Conservation (phyloP, 345 rosid species). For the Populus euphratica region DNA sequence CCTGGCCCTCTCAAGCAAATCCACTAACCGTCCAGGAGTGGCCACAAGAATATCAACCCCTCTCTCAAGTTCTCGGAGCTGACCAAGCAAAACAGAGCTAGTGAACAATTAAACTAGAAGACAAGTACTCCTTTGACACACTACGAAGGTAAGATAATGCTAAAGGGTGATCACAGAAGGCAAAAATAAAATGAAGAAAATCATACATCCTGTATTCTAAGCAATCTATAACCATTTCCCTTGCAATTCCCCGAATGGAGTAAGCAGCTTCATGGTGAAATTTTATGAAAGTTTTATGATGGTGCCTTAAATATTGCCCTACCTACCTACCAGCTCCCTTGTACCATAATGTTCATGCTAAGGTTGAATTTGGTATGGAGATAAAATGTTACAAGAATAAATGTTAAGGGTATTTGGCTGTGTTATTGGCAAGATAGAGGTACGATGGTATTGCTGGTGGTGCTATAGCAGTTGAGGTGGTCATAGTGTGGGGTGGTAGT, state of each 20-base stretch:
- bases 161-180: not conserved
- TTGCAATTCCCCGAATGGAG: not conserved
- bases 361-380: not conserved
- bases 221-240: not conserved
- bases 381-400: not conserved
- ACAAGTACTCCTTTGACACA: not conserved
- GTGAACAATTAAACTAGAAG: not conserved
- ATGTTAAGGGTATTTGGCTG: not conserved
- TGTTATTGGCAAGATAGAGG: not conserved
- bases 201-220: not conserved
- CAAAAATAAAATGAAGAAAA: not conserved
- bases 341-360: not conserved
- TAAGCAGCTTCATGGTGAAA: not conserved
- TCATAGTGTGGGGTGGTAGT: not conserved
- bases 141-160: not conserved
- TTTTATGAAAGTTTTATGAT: not conserved
- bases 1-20: slow-evolving; percentile 92
- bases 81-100: slow-evolving; percentile 23
- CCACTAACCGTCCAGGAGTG: slow-evolving; percentile 96
- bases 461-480: not conserved
- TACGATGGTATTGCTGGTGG: not conserved
- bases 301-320: not conserved
- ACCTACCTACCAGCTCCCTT: not conserved
- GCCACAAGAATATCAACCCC: slow-evolving; percentile 99
- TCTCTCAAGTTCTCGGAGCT: slow-evolving; percentile 93